phyloP scores from a whole-genome alignment of 2,329 filamentous ascomycete genomes.

The Raffaelea arxii region DNA sequence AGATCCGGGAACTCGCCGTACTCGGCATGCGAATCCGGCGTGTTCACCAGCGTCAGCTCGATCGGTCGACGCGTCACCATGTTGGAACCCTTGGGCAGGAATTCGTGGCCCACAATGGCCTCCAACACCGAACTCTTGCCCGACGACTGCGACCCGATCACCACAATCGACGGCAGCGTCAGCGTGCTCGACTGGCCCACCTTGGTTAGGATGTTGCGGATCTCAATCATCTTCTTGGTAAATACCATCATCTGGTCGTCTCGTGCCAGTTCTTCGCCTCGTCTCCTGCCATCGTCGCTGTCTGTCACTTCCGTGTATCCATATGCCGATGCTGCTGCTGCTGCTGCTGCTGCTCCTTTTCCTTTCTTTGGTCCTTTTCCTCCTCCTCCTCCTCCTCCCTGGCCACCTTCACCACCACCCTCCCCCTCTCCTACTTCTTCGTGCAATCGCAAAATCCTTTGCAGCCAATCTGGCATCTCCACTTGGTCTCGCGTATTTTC shows the following conservation, averaged over 20 bases:
- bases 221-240: constrained; percentile 99
- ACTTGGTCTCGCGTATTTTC: constrained; percentile 71
- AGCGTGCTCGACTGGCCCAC: constrained; percentile 86
- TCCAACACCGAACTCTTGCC: constrained; percentile 97
- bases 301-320: constrained; percentile 58
- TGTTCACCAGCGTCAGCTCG: constrained; percentile 92
- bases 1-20: constrained; percentile 96
- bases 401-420: constrained; percentile 37
- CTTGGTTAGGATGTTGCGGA: constrained; percentile 79
- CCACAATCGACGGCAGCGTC: constrained; percentile 92
- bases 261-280: constrained; percentile 55
- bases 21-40: constrained; percentile 73
- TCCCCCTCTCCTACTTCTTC: constrained; percentile 46
- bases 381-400: constrained; percentile 27
- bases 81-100: constrained; percentile 93
- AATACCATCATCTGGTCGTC: constrained; percentile 99
- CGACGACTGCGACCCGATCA: constrained; percentile 96
- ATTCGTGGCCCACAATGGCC: constrained; percentile 95
- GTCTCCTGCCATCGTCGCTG: constrained; percentile 12
- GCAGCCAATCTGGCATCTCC: constrained; percentile 66
- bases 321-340: constrained; percentile 61
- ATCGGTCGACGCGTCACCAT: constrained; percentile 97
- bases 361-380: constrained; percentile 49
- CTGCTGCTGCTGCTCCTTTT: constrained; percentile 47
- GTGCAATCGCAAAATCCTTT: constrained; percentile 56